A percentile compares a stretch with the other conserved stretches of the same genome.
phyloP scores from a whole-genome alignment of 495 filamentous ascomycete genomes.

The Parathielavia appendiculata region DNA sequence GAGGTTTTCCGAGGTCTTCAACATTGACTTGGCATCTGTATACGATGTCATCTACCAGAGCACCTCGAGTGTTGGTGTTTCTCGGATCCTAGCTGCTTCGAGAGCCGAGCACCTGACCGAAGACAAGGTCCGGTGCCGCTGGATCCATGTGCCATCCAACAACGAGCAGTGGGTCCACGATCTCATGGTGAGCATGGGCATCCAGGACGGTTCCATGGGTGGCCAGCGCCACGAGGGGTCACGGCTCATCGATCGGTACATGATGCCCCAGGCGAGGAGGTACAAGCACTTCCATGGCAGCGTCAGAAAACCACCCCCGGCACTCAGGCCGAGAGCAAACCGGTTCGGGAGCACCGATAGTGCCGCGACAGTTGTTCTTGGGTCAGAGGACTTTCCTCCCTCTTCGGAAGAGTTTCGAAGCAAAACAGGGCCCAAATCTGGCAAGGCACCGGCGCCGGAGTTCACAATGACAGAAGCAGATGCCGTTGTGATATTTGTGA shows the following conservation, averaged over 20 bases:
- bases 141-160: constrained; percentile 17
- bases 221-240: constrained; percentile 21
- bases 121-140: constrained; percentile 16
- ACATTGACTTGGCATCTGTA: constrained; percentile 13
- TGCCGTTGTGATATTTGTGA: constrained; percentile 17
- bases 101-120: constrained; percentile 11
- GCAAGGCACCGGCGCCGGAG: background rate
- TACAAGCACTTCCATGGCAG: constrained; percentile 15
- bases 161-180: constrained; percentile 17
- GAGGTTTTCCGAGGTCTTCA: constrained; percentile 17
- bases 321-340: background rate
- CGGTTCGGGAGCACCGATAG: constrained; percentile 11
- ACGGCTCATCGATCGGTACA: constrained; percentile 21
- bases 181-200: constrained; percentile 16
- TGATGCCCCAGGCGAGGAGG: constrained; percentile 18
- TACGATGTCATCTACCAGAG: constrained; percentile 14
- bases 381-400: constrained; percentile 5
- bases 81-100: constrained; percentile 3
- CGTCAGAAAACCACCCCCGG: background rate
- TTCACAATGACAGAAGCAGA: background rate
- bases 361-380: constrained; percentile 11
- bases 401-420: constrained; percentile 1
- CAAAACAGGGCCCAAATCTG: background rate
- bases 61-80: constrained; percentile 4
- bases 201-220: constrained; percentile 17